These are phyloP conservation scores for Agroathelia rolfsii DNA, from an alignment of 1,284 basidiomycete genomes.

Conservation along the genomic window DNA sequence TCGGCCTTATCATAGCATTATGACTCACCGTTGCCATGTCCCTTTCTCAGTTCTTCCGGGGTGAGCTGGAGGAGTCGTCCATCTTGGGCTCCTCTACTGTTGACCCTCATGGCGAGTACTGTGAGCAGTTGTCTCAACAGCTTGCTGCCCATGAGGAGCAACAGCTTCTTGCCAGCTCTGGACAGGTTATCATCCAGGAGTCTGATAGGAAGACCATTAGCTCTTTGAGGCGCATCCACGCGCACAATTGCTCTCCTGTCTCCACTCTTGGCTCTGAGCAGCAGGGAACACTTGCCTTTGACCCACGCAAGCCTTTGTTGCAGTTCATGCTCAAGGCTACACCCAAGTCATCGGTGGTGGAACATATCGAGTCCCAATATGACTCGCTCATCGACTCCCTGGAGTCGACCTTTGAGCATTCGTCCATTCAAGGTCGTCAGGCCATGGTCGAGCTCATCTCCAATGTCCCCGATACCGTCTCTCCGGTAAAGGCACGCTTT, in stretches of 20 bases:
- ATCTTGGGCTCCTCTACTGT: slow-evolving; percentile 26
- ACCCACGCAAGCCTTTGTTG: slow-evolving; percentile 50
- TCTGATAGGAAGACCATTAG: slow-evolving; percentile 20
- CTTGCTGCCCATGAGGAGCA: too few species aligned
- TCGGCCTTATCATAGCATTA: slow-evolving; percentile 11
- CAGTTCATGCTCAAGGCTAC: slow-evolving; percentile 73
- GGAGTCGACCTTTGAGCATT: slow-evolving; percentile 32
- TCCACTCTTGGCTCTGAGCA: slow-evolving; percentile 19
- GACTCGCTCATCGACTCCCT: slow-evolving; percentile 42
- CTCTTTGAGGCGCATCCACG: slow-evolving; percentile 33
- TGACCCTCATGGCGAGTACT: slow-evolving; percentile 50
- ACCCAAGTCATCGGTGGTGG: slow-evolving; percentile 38
- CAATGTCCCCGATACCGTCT: slow-evolving; percentile 63
- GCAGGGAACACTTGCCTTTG: slow-evolving; percentile 18
- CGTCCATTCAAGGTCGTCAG: slow-evolving; percentile 43
- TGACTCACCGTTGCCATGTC: slow-evolving; percentile 11
- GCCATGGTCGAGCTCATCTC: slow-evolving; percentile 29
- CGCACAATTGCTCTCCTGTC: slow-evolving; percentile 48
- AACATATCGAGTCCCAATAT: slow-evolving; percentile 43
- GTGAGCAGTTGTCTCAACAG: slow-evolving; percentile 45
- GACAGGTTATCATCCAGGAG: too few species aligned
- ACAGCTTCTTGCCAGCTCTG: too few species aligned
- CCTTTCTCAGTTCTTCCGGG: slow-evolving; percentile 52
- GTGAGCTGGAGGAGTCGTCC: slow-evolving; percentile 28
- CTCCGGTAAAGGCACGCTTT: slow-evolving; percentile 61